phyloP scores from a whole-genome alignment of 352 stramenopile genomes.

The Phytophthora cactorum region DNA sequence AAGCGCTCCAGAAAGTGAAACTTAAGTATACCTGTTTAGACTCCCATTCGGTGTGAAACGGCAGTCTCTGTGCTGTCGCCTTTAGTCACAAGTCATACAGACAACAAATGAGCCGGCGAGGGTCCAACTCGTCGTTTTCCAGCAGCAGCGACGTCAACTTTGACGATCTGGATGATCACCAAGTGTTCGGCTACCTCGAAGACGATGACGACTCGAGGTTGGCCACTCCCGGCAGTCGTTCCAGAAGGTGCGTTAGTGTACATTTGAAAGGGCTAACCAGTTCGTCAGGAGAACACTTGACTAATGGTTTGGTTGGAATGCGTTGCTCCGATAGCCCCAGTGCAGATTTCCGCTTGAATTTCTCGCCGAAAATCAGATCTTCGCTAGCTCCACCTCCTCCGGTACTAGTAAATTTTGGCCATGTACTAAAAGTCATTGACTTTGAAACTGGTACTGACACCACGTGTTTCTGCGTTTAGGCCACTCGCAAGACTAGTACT shows the following conservation, averaged over 20 bases:
- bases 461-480: constrained; percentile 4
- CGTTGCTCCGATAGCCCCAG: constrained; percentile 21
- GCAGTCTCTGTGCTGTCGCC: neutral
- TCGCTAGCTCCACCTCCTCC: constrained; percentile 14
- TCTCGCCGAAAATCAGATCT: constrained; percentile 50
- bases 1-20: constrained; percentile 39
- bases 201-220: constrained; percentile 41
- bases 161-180: constrained; percentile 62
- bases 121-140: constrained; percentile 50
- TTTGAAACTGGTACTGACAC: neutral
- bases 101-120: constrained; percentile 33
- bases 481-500: constrained; percentile 13
- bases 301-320: neutral
- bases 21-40: too few relatives aligned
- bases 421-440: neutral
- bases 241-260: constrained; percentile 28
- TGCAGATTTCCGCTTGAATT: constrained; percentile 61
- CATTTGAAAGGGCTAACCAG: neutral
- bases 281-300: too few relatives aligned
- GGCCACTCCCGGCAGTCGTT: constrained; percentile 16
- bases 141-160: constrained; percentile 69
- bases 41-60: constrained; percentile 13
- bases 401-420: constrained; percentile 15
- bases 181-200: constrained; percentile 62
- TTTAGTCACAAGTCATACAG: neutral